Conservation (phyloP, 345 rosid genomes). For the Lepidium africanum region DNA sequence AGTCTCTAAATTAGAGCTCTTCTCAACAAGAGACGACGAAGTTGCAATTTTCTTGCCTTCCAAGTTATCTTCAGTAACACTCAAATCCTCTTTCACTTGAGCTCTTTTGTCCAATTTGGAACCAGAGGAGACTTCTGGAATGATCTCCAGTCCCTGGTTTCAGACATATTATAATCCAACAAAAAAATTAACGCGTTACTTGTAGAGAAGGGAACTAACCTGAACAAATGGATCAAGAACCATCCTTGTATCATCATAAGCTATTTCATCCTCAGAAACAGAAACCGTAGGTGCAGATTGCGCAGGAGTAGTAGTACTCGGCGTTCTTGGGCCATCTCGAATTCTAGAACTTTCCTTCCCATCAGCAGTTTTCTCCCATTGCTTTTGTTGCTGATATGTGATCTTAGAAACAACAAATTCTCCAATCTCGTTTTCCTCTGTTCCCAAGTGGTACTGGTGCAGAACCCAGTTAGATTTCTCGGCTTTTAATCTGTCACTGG, state of each 20-base stretch:
- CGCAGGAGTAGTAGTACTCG: slow-evolving; percentile 40
- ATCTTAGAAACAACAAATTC: slow-evolving; percentile 73
- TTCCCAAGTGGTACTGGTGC: slow-evolving; percentile 88
- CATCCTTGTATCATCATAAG: background rate
- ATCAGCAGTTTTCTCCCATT: slow-evolving; percentile 27
- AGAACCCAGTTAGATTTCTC: slow-evolving; percentile 72
- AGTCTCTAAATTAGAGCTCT: slow-evolving; percentile 33
- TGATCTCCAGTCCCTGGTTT: slow-evolving; percentile 25
- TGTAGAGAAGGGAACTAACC: slow-evolving; percentile 14
- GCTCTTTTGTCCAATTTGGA: slow-evolving; percentile 38
- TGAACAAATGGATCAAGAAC: slow-evolving; percentile 4
- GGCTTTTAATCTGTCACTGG: slow-evolving; percentile 53
- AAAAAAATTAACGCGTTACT: background rate
- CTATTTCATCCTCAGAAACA: background rate
- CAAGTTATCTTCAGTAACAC: slow-evolving; percentile 33
- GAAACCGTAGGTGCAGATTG: slow-evolving; percentile 27
- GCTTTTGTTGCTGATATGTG: slow-evolving; percentile 48
- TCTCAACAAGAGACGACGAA: slow-evolving; percentile 14
- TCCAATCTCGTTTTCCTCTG: slow-evolving; percentile 55
- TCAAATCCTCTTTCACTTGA: slow-evolving; percentile 35
- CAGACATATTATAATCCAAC: background rate
- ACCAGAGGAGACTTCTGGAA: slow-evolving; percentile 30
- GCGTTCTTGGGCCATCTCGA: slow-evolving; percentile 51
- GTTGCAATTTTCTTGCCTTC: slow-evolving; percentile 33
- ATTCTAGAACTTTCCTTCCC: slow-evolving; percentile 26